Evolutionary conservation across 805 yeast genomes (phyloP).

Genomic region (Helenozyma rhizophorensis): DNA sequence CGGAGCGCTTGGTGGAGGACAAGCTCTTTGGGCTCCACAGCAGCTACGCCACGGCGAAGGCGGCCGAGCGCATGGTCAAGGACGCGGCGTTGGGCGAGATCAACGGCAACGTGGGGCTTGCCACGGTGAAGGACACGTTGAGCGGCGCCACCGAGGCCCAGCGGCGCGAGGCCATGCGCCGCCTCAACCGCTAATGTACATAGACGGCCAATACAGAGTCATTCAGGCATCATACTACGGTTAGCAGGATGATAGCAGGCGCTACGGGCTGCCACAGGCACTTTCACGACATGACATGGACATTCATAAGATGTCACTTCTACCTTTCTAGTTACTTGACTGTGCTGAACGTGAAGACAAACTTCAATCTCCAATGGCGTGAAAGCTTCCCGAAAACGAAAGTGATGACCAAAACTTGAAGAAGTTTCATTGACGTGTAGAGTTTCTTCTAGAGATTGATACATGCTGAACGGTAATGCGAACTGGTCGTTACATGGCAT

Average conservation of each 20-base stretch:
- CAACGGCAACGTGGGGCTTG: conserved; percentile 40
- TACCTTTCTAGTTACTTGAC: no score
- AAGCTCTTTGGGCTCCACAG: conserved; percentile 30
- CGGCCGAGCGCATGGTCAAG: conserved; percentile 29
- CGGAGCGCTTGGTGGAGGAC: conserved; percentile 30
- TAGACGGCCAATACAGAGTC: conserved; percentile 1
- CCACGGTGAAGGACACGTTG: conserved; percentile 33
- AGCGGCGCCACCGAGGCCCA: conserved; percentile 35
- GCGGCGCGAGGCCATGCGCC: conserved; percentile 34
- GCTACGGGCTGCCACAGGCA: neutral
- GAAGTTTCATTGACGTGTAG: no score
- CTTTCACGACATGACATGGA: no score
- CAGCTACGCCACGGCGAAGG: conserved; percentile 24
- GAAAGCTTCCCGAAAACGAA: no score
- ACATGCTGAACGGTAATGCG: no score
- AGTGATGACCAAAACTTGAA: no score
- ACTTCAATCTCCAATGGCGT: no score
- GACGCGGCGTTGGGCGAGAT: conserved; percentile 38
- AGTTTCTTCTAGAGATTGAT: no score
- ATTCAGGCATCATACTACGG: neutral
- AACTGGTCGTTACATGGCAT: no score
- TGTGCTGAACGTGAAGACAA: no score
- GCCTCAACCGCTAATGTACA: conserved; percentile 20
- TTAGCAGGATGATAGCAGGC: neutral
- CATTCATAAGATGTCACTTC: no score